Conservation (phyloP, 2,329 filamentous ascomycete species). For the Rachicladosporium sp. region DNA sequence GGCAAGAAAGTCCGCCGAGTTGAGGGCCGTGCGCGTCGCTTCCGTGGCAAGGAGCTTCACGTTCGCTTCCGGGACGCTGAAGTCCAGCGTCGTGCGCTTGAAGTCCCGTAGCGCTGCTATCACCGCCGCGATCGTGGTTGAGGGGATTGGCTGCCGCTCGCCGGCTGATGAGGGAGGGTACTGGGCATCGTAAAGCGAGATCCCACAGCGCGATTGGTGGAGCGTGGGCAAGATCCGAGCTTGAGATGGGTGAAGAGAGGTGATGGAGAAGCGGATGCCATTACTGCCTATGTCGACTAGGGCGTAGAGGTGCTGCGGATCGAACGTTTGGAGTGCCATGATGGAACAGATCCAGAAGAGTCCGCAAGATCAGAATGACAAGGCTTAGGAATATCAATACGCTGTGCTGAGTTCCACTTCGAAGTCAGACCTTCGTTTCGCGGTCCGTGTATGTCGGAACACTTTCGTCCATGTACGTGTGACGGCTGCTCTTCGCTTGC, state of each 20-base stretch:
- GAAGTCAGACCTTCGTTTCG: no score
- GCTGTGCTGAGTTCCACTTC: no score
- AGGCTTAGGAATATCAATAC: no score
- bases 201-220: slow-evolving; percentile 64
- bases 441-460: no score
- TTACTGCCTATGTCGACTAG: slow-evolving; percentile 48
- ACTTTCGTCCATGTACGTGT: no score
- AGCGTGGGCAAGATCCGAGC: slow-evolving; percentile 64
- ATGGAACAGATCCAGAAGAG: no score
- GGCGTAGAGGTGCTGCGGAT: slow-evolving; percentile 15
- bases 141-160: slow-evolving; percentile 41
- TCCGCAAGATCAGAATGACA: no score
- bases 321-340: slow-evolving; percentile 3
- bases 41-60: slow-evolving; percentile 76
- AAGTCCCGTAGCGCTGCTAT: slow-evolving; percentile 57
- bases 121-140: slow-evolving; percentile 52
- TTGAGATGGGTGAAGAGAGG: slow-evolving; percentile 58
- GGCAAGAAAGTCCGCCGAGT: slow-evolving; percentile 54
- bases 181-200: slow-evolving; percentile 79
- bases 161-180: slow-evolving; percentile 23
- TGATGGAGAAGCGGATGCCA: slow-evolving; percentile 85
- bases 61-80: slow-evolving; percentile 52
- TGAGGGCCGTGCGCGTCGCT: slow-evolving; percentile 69
- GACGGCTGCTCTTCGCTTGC: no score
- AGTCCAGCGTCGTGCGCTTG: slow-evolving; percentile 55